Conservation (phyloP, 2,329 filamentous ascomycete species). For the Colletotrichum musicola region DNA sequence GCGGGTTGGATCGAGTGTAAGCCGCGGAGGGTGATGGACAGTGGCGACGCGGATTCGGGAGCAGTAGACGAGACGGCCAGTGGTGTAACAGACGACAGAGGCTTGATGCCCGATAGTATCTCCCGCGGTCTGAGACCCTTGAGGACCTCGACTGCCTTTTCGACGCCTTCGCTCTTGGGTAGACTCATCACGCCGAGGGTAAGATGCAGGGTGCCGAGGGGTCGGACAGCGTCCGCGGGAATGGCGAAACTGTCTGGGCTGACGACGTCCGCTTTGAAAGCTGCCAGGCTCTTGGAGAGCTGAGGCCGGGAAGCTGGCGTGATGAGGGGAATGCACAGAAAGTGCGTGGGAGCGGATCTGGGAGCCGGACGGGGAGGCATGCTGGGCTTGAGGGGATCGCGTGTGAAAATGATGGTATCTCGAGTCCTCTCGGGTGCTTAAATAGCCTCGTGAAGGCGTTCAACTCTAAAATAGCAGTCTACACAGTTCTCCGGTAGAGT, state of each 20-base stretch:
- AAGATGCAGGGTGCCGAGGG: slow-evolving; percentile 83
- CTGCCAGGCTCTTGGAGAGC: slow-evolving; percentile 70
- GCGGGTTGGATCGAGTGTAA: slow-evolving; percentile 71
- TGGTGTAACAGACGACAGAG: slow-evolving; percentile 38
- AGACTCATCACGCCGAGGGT: slow-evolving; percentile 91
- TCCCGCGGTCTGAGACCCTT: slow-evolving; percentile 53
- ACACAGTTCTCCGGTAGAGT: neutral
- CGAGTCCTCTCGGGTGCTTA: neutral
- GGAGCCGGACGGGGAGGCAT: slow-evolving; percentile 53
- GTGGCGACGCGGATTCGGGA: slow-evolving; percentile 8
- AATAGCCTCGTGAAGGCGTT: neutral
- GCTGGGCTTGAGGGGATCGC: slow-evolving; percentile 4
- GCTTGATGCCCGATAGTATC: slow-evolving; percentile 49
- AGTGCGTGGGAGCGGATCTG: slow-evolving; percentile 73
- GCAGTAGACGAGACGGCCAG: slow-evolving; percentile 28
- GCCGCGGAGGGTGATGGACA: slow-evolving; percentile 64
- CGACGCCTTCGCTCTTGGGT: slow-evolving; percentile 58
- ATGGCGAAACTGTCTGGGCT: slow-evolving; percentile 61
- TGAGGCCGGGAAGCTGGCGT: slow-evolving; percentile 71
- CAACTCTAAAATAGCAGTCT: neutral
- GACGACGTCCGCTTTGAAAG: slow-evolving; percentile 72
- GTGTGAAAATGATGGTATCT: neutral
- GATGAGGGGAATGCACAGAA: slow-evolving; percentile 80
- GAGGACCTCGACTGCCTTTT: slow-evolving; percentile 56
- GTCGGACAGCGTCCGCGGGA: slow-evolving; percentile 77